Conservation (phyloP, 305 asterid species). For the Fraxinus latifolia region DNA sequence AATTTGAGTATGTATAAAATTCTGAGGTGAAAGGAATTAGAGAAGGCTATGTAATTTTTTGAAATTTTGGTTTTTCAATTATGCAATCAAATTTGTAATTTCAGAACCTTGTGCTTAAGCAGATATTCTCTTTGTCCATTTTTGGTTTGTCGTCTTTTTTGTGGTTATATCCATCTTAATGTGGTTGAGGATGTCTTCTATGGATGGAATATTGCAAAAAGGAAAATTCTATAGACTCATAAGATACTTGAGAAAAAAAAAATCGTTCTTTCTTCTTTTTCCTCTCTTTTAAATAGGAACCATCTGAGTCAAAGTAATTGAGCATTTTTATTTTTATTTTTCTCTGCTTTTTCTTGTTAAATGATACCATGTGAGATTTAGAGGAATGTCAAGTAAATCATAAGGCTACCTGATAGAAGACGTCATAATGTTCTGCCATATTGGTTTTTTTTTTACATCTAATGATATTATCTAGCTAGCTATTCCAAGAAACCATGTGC, state of each 20-base stretch:
- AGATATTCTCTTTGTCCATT: neutral
- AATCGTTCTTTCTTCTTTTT: neutral
- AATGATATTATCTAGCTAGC: neutral
- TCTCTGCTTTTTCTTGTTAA: neutral
- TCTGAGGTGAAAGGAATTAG: neutral
- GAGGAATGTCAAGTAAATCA: neutral
- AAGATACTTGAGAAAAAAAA: neutral
- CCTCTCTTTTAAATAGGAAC: neutral
- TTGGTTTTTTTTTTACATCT: neutral
- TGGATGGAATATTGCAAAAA: neutral
- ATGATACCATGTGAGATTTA: neutral
- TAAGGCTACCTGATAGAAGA: neutral
- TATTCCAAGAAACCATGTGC: neutral
- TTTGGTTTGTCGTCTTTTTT: neutral
- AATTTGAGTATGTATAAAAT: neutral
- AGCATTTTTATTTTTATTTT: neutral
- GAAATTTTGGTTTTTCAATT: neutral
- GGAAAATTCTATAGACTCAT: neutral
- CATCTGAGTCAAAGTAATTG: neutral
- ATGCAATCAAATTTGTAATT: neutral
- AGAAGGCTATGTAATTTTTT: neutral
- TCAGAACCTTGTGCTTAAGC: neutral
- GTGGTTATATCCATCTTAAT: neutral
- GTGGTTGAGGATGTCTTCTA: neutral
- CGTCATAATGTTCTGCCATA: neutral